These are phyloP conservation scores for Arachis hypogaea DNA, from an alignment of 306 rosid genomes.

Conservation along the genomic window DNA sequence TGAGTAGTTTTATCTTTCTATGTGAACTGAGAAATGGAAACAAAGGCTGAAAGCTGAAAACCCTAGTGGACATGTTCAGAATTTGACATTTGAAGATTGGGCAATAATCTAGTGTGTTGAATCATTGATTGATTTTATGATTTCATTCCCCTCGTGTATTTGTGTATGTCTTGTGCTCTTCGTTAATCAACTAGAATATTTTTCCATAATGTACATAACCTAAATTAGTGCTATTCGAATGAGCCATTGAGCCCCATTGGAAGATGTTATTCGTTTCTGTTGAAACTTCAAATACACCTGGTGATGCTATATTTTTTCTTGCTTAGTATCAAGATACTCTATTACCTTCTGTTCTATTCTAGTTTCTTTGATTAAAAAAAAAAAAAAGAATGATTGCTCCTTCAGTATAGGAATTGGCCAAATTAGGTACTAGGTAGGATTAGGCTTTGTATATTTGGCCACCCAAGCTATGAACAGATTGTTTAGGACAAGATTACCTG, in stretches of 20 bases:
- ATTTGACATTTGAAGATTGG: conserved; percentile 14
- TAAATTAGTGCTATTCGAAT: background rate
- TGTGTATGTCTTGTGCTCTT: background rate
- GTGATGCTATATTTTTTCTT: conserved; percentile 1
- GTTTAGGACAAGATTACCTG: background rate
- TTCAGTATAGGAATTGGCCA: background rate
- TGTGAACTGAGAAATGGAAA: background rate
- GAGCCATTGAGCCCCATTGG: background rate
- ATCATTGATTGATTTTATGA: conserved; percentile 10
- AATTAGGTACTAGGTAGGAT: conserved; percentile 1
- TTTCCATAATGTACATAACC: background rate
- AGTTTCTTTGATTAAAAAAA: background rate
- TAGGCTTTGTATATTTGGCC: background rate
- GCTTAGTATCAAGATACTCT: background rate
- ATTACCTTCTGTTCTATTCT: background rate
- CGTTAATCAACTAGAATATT: conserved; percentile 2
- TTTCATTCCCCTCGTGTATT: background rate
- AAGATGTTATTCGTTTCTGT: background rate
- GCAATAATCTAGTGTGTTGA: conserved; percentile 16
- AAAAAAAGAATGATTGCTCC: background rate
- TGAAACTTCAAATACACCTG: background rate
- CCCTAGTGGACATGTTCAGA: background rate
- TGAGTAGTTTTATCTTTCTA: background rate
- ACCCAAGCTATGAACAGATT: background rate
- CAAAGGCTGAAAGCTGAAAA: conserved; percentile 1